Evolutionary conservation across 2,329 filamentous ascomycete genomes (phyloP), one percentile per base, ranked within the genome.

Genomic region (Tolypocladium endophyticum): DNA sequence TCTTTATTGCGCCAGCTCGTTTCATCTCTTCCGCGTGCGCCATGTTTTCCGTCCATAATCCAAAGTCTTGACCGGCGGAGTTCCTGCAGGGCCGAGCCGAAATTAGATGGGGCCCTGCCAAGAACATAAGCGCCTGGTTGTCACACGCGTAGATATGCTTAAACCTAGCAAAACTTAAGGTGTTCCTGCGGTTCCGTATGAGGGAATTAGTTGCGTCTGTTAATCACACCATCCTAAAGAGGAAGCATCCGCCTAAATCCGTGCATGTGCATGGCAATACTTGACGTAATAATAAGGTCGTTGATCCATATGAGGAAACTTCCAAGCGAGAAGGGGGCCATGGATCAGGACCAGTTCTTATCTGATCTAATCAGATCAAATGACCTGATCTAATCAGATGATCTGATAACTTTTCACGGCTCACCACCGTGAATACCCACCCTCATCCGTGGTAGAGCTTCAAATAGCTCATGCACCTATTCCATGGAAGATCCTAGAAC

Each of bases 361-460:
- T 57, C 55, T 57, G 55, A 57, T 57, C 55, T 45, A 45, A 45
- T 55, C 53, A 38, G 53, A 55, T 55, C 50, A 23, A 33, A 41
- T 35, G 35, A 53, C 23, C 52, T 43, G 28, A 60, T 58, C 59
- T 60, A 50, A 60, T 60, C 59, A 56, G 59, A 60, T 60, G 16
- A 58, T 58, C 57, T 54, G 57, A 58, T 55, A 55, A 55, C 20
- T 55, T 55, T 57, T 47, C 28, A n/a, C 43, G 33, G 28, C 35
- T 36, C 45, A 30, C 39, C 7, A 12, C 28, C 4, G n/a, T 36
- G 3, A n/a, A 25, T 23, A 23, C 20, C 43, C 45, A 58, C 39
- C 47, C 28, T 14, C 45, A 20, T n/a, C 23, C 58, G 11, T 8
- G 18, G n/a, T 28, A 28, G 12, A 14, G 7, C 16, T 3, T 30